phyloP scores from a whole-genome alignment of 2,329 filamentous ascomycete species.

The Microsporum canis region DNA sequence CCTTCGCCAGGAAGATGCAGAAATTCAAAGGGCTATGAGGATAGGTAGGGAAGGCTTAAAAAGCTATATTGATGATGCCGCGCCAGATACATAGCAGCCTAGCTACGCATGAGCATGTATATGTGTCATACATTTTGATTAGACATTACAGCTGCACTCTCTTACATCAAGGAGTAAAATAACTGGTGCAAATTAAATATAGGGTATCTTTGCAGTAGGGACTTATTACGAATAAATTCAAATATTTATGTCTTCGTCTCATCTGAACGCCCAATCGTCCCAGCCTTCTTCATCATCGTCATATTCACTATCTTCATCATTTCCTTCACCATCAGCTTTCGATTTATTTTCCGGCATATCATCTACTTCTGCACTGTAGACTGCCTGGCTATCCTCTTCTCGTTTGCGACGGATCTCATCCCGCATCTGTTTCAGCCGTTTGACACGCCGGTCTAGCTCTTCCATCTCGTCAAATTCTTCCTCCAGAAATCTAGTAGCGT shows the following conservation, averaged over 20 bases:
- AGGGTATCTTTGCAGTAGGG: background rate
- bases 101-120: background rate
- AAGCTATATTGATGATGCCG: constrained; percentile 15
- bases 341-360: constrained; percentile 45
- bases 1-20: constrained; percentile 33
- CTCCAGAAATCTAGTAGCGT: constrained; percentile 60
- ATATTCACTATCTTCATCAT: constrained; percentile 21
- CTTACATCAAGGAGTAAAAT: background rate
- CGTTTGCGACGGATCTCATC: constrained; percentile 48
- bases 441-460: constrained; percentile 60
- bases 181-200: background rate
- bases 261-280: constrained; percentile 34
- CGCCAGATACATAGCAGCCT: background rate
- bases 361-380: constrained; percentile 23
- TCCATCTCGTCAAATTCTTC: constrained; percentile 78
- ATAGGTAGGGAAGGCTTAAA: constrained; percentile 33
- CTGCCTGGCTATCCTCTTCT: constrained; percentile 20
- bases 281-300: constrained; percentile 30
- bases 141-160: background rate
- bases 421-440: constrained; percentile 56
- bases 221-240: background rate
- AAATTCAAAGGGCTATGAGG: constrained; percentile 35
- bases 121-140: background rate
- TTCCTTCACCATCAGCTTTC: constrained; percentile 40
- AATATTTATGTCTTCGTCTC: background rate